phyloP scores from a whole-genome alignment of 2,329 filamentous ascomycete species.

The Stenocarpella maydis region DNA sequence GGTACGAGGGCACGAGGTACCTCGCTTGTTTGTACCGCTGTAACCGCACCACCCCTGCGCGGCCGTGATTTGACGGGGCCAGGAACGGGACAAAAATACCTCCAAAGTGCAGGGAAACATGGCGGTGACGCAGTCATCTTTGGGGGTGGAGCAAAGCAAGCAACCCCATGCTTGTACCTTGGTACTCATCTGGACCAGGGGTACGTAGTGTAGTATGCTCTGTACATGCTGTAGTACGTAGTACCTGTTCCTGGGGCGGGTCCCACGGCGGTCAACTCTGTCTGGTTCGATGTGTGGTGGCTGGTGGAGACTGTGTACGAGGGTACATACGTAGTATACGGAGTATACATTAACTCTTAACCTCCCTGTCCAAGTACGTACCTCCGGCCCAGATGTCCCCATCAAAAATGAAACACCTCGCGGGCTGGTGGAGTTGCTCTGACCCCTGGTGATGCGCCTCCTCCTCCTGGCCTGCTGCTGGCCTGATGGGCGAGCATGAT shows the following conservation, averaged over 20 bases:
- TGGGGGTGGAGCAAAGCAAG: neutral
- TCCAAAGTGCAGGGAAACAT: conserved; percentile 27
- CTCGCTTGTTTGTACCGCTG: conserved; percentile 34
- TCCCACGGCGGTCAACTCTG: conserved; percentile 15
- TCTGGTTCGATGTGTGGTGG: too few relatives aligned
- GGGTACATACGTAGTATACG: too few relatives aligned
- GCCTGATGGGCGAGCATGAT: conserved; percentile 31
- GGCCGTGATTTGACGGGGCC: conserved; percentile 33
- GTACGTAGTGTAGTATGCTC: too few relatives aligned
- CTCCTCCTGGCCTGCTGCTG: conserved; percentile 21
- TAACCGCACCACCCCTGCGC: conserved; percentile 34
- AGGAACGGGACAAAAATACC: conserved; percentile 35
- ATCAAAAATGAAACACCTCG: conserved; percentile 33
- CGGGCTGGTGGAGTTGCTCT: conserved; percentile 20
- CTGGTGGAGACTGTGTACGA: too few relatives aligned
- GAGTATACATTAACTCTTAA: neutral
- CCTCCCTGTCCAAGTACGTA: neutral
- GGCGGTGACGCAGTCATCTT: conserved; percentile 35
- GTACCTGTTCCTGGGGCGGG: conserved; percentile 24
- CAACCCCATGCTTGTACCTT: conserved; percentile 1
- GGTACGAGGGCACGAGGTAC: conserved; percentile 33
- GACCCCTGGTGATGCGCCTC: conserved; percentile 25
- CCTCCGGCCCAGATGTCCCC: neutral
- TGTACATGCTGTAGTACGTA: too few relatives aligned
- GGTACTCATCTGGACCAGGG: neutral